These are phyloP conservation scores for Pontederia paniculata DNA, from an alignment of 176 grass and related monocot genomes.

Conservation along the genomic window DNA sequence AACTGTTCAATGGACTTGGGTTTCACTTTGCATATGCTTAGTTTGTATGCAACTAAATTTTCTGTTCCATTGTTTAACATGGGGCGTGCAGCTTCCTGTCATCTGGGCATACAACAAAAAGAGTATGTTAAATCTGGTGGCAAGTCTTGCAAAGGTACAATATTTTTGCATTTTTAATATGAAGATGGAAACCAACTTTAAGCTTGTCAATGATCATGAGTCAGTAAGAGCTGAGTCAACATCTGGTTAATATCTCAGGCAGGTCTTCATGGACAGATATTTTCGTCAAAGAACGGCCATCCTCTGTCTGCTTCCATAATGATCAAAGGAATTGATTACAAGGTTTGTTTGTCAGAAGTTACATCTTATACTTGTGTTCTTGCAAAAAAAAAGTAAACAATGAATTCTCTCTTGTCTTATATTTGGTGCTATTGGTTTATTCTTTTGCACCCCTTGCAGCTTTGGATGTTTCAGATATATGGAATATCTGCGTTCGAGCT, in stretches of 20 bases:
- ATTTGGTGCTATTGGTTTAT: neutral
- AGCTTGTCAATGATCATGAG: neutral
- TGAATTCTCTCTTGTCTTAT: neutral
- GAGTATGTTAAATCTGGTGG: constrained; percentile 89
- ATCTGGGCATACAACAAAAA: constrained; percentile 91
- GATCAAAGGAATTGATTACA: constrained; percentile 53
- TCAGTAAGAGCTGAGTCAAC: neutral
- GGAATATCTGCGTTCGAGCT: neutral
- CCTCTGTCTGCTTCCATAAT: constrained; percentile 57
- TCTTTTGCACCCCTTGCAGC: neutral
- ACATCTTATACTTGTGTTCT: constrained; percentile 3
- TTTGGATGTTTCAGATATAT: neutral
- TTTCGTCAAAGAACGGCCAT: constrained; percentile 56
- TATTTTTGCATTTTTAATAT: constrained; percentile 8
- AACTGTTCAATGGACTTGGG: too few relatives aligned
- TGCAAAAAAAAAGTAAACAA: neutral
- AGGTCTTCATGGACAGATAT: constrained; percentile 91
- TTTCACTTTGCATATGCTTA: too few relatives aligned
- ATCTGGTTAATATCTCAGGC: constrained; percentile 33
- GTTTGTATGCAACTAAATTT: neutral
- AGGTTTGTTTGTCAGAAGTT: constrained; percentile 31
- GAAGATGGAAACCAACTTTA: constrained; percentile 4
- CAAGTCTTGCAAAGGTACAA: constrained; percentile 77
- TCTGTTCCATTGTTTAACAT: constrained; percentile 18
- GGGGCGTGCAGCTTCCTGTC: constrained; percentile 38